Evolutionary conservation across 177 flowering plant genomes (phyloP).

Genomic region (Vitis hybrid): DNA sequence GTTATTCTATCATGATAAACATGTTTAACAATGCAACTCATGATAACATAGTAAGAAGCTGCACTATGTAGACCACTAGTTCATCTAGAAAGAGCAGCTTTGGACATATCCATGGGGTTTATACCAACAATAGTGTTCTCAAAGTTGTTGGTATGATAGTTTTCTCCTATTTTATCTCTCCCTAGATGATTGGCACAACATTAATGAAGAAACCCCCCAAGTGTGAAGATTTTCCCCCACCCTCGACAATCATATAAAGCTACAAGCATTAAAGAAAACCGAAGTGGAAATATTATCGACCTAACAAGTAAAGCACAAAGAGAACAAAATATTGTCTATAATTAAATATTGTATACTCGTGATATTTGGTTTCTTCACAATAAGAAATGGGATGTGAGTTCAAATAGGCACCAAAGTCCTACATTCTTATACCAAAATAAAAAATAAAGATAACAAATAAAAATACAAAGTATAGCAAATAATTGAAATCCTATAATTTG

Average conservation of each 20-base stretch:
- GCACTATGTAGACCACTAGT: conserved; percentile 62
- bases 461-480: neutral
- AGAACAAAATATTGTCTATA: too few species aligned
- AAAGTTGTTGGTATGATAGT: conserved; percentile 15
- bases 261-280: neutral
- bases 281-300: too few species aligned
- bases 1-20: conserved; percentile 33
- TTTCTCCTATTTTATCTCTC: conserved; percentile 32
- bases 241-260: conserved; percentile 29
- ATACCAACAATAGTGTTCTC: too few species aligned
- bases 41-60: conserved; percentile 40
- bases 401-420: too few species aligned
- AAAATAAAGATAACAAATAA: too few species aligned
- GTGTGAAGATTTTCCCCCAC: conserved; percentile 36
- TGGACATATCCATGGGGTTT: conserved; percentile 21
- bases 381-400: too few species aligned
- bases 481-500: neutral
- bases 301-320: too few species aligned
- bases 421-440: too few species aligned
- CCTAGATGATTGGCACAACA: conserved; percentile 38
- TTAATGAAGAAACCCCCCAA: conserved; percentile 46
- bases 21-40: conserved; percentile 25
- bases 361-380: too few species aligned
- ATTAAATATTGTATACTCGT: too few species aligned
- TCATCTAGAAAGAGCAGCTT: conserved; percentile 45